phyloP scores from a whole-genome alignment of 306 rosid genomes.

The Cicer arietinum region DNA sequence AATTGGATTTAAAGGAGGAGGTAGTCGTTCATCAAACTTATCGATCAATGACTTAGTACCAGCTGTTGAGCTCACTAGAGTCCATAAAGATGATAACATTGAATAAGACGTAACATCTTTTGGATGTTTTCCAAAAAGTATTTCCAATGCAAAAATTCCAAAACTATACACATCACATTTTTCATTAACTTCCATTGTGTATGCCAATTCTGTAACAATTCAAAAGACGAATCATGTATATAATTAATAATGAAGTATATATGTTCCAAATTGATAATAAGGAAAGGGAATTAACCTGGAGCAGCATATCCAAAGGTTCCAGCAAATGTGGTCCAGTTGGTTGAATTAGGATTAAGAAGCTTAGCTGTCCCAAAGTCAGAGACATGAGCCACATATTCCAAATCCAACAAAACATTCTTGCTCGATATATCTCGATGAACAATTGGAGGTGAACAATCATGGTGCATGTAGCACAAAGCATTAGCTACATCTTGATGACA shows the following conservation, averaged over 20 bases:
- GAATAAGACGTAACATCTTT: neutral
- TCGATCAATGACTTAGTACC: neutral
- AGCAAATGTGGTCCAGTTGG: conserved; percentile 31
- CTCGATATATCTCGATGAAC: conserved; percentile 40
- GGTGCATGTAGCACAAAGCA: conserved; percentile 44
- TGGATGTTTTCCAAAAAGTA: conserved; percentile 28
- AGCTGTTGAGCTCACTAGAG: neutral
- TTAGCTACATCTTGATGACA: conserved; percentile 33
- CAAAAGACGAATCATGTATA: too few species aligned
- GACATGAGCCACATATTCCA: conserved; percentile 26
- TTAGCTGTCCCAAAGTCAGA: conserved; percentile 40
- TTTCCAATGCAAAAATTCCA: conserved; percentile 40
- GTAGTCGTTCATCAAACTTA: conserved; percentile 32
- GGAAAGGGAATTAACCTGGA: conserved; percentile 32
- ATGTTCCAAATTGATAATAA: neutral
- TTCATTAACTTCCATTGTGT: conserved; percentile 23
- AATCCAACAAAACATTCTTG: conserved; percentile 39
- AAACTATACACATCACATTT: conserved; percentile 40
- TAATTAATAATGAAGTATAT: too few species aligned
- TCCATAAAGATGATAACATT: neutral
- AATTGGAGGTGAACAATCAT: conserved; percentile 34
- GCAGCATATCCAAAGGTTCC: conserved; percentile 44
- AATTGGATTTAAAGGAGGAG: neutral
- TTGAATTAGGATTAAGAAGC: conserved; percentile 28
- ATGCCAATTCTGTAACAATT: conserved; percentile 27